Base-by-base conservation (phyloP, 768 basidiomycete species). In the Phylloporus sp. region DNA sequence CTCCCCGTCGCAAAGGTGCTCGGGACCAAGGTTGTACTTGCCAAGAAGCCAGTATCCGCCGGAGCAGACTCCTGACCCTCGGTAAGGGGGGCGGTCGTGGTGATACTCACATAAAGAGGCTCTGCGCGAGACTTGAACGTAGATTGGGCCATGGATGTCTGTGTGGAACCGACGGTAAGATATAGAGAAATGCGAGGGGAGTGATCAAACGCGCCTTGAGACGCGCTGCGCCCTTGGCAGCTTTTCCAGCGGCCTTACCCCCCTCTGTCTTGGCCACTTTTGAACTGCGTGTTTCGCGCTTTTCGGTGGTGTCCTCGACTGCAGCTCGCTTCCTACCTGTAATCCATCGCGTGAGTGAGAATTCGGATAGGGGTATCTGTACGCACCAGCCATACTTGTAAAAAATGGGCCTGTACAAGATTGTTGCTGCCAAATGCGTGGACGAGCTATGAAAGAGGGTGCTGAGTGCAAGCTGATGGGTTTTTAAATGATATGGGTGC, bases 1-100 rank as follows among this genome's bases (percentile, higher is more conserved):
- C 84, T 86, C 10, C 88, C 86, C 1, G 86, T 88, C 13, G 70
- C 57, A 65, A 91, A 89, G 31, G 76, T 70, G 48, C 66, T 75
- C 2, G 89, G 78, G 4, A 74, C 54, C 7, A 89, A 71, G 0
- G 76, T 75, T 18, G 81, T 61, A 33, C 67, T 73, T 14, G 78
- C 79, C 51, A 89, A 70, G 60, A 77, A 73, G 9, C 84, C 86
- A 22, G 79, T 71, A 63, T 88, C 87, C 4, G 61, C 64, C 4
- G 67, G 56, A 5, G 58, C 54, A 10, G 69, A 52, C 17, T 60
- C 62, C 20, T 68, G 59, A 24, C 64, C 56, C 27, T 62, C 65
- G 14, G 62, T 41, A 20, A 62, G 62, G 14, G 81, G 81, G 9
- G 79, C 77, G 3, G 83, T 84, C 58, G 84, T 78, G 5, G 84